Conservation (phyloP, 352 stramenopile genomes). For the Thalassiosira hispida region DNA sequence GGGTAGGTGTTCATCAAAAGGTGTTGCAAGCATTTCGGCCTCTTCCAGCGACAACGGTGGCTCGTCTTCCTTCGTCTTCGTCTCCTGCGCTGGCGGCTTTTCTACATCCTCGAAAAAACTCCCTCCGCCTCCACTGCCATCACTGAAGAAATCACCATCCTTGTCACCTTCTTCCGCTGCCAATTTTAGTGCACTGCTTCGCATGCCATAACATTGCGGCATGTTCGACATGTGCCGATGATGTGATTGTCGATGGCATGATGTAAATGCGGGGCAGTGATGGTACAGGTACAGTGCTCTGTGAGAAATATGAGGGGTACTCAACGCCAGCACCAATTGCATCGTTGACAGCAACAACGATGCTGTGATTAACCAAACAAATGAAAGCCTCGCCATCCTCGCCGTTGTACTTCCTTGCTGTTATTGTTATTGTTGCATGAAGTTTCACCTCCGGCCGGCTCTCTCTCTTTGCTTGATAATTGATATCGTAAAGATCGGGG, state of each 20-base stretch:
- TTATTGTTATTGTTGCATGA: no score
- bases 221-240: neutral
- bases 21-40: slow-evolving; percentile 43
- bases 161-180: neutral
- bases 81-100: slow-evolving; percentile 7
- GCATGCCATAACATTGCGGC: neutral
- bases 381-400: no score
- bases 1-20: slow-evolving; percentile 70
- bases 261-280: neutral
- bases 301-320: neutral
- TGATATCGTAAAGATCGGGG: no score
- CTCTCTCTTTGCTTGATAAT: no score
- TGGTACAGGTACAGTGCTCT: neutral
- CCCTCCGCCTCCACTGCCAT: neutral
- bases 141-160: neutral
- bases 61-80: slow-evolving; percentile 14
- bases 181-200: neutral
- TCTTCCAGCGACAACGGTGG: slow-evolving; percentile 37
- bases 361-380: neutral
- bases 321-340: neutral
- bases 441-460: no score
- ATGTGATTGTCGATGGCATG: neutral
- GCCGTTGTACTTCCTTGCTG: no score
- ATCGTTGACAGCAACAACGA: neutral
- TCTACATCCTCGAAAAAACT: neutral